Base-by-base conservation (phyloP, 2,329 filamentous ascomycete species). In the Anisogramma anomala region DNA sequence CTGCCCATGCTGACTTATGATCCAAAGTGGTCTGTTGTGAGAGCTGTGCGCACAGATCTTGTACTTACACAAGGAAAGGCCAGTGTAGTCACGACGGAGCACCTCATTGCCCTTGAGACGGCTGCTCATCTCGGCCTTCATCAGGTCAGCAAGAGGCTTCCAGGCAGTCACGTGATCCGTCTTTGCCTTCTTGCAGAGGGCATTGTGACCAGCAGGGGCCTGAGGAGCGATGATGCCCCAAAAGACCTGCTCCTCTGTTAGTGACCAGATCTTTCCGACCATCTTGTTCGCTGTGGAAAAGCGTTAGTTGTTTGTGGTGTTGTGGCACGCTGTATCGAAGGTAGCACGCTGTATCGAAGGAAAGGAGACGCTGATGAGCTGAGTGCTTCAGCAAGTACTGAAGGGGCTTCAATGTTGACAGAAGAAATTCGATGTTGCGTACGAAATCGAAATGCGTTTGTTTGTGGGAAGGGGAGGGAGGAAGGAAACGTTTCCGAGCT, bases 201-300 rank as follows among this genome's bases (percentile, higher is more conserved):
- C 2, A 2, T 53, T 49, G 2, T 51, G 27, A 2, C 53, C 48
- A 41, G 56, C 55, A 20, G 52, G 51, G 1, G 57, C 57, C 8
- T 46, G 38, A 3, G 55, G 52, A 5, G 58, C 44, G 14, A 61
- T 49, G 5, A 44, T 9, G 1, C 28, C 41, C 71, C 71, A 75
- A 50, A 72, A 74, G 47, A 64, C 54, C 1, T 50, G 41, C 53
- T 75, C 71, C 46, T 75, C 71, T 1, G 61, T 53, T 0, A 43
- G 43, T 0, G 66, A 63, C 71, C 71, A 75, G 4, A 64, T 55
- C 46, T 65, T 71, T 18, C 69, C 70, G 4, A 65, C 68, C 69
- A 74, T 72, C 18, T 19, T 61, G 34, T 28, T 14, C 3, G 1
- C 9, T 14, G 15, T 22, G 13, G 9, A 18, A 25, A 25, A 26